Evolutionary conservation across 805 yeast species (phyloP).

Genomic region (Candida loeiensis): DNA sequence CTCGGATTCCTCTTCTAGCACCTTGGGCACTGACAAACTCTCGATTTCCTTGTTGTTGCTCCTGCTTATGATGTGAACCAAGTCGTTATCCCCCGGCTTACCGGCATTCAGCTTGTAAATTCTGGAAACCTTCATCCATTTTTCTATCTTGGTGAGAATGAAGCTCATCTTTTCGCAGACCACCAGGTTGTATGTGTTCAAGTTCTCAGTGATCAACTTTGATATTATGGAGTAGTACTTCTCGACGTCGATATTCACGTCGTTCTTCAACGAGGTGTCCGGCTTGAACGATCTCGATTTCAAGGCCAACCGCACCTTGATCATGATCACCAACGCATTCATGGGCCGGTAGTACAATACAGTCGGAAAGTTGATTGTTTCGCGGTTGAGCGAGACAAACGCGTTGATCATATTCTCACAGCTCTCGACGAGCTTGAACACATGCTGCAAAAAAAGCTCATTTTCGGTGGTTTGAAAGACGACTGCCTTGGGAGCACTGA

Average conservation of each 20-base stretch:
- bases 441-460: constrained; percentile 33
- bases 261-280: constrained; percentile 8
- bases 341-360: constrained; percentile 52
- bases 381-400: constrained; percentile 39
- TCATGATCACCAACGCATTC: constrained; percentile 48
- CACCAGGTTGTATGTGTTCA: constrained; percentile 18
- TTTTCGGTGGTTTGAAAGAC: constrained; percentile 18
- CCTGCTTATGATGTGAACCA: constrained; percentile 26
- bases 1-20: constrained; percentile 26
- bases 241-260: constrained; percentile 17
- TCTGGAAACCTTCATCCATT: constrained; percentile 26
- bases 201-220: constrained; percentile 17
- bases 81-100: constrained; percentile 11
- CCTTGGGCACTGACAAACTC: constrained; percentile 25
- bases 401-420: constrained; percentile 46
- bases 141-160: constrained; percentile 21
- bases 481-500: background rate
- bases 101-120: constrained; percentile 9
- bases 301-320: constrained; percentile 44
- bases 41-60: constrained; percentile 33
- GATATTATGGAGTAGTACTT: constrained; percentile 17
- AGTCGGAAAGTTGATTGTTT: constrained; percentile 44
- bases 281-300: constrained; percentile 24
- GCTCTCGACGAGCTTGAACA: constrained; percentile 40
- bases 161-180: constrained; percentile 24